Percentiles rank a stretch among this genome's conserved stretches.
phyloP scores from a whole-genome alignment of 2,329 filamentous ascomycete species.

The Graphiopsis chlorocephala region DNA sequence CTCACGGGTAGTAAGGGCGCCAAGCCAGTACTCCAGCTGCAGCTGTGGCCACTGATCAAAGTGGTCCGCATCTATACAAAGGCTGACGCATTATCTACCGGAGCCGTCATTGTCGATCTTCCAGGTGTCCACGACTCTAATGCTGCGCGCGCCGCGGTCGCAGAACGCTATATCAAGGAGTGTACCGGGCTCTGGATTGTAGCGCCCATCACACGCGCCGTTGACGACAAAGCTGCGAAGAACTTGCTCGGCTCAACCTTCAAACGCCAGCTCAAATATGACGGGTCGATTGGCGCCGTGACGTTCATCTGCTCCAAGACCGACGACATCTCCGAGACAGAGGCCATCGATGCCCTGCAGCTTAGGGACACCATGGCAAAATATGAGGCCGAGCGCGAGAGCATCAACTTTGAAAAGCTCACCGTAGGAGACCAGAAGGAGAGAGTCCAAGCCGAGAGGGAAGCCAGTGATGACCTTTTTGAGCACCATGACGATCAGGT shows the following conservation, averaged over 20 bases:
- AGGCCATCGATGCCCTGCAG: slow-evolving; percentile 41
- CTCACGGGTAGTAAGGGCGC: slow-evolving; percentile 34
- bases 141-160: slow-evolving; percentile 57
- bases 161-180: slow-evolving; percentile 58
- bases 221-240: slow-evolving; percentile 60
- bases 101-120: slow-evolving; percentile 57
- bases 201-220: slow-evolving; percentile 59
- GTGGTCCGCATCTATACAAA: slow-evolving; percentile 54
- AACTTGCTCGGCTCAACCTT: slow-evolving; percentile 56
- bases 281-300: slow-evolving; percentile 52
- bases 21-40: slow-evolving; percentile 33
- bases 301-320: slow-evolving; percentile 64
- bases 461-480: slow-evolving; percentile 33
- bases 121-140: slow-evolving; percentile 61
- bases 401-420: slow-evolving; percentile 23
- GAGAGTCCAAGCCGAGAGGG: slow-evolving; percentile 35
- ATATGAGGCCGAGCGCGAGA: slow-evolving; percentile 28
- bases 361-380: slow-evolving; percentile 35
- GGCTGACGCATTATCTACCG: slow-evolving; percentile 50
- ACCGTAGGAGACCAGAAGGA: slow-evolving; percentile 24
- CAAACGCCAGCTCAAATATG: slow-evolving; percentile 59
- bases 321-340: slow-evolving; percentile 56
- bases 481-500: slow-evolving; percentile 43
- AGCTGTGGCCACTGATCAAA: slow-evolving; percentile 54
- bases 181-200: slow-evolving; percentile 62